phyloP scores from a whole-genome alignment of 306 rosid species.

The Dryas octopetala region DNA sequence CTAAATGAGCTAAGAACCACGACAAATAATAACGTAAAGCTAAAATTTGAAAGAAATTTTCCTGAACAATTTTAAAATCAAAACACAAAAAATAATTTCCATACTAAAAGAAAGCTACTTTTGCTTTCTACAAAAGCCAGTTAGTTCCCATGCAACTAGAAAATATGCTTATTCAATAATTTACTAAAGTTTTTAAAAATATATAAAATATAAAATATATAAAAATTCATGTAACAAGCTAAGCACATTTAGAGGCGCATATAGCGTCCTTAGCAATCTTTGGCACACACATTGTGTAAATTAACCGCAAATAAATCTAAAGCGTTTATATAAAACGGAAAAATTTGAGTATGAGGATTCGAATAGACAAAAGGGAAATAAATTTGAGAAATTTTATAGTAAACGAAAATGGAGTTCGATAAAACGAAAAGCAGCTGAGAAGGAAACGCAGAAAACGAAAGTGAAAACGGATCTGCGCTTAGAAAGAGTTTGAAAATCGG shows the following conservation, averaged over 20 bases:
- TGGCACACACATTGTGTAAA: slow-evolving; percentile 46
- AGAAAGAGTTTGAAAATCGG: slow-evolving; percentile 14
- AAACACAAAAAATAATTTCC: background rate
- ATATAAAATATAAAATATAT: slow-evolving; percentile 8
- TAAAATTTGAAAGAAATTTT: background rate
- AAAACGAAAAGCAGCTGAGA: background rate
- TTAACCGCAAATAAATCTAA: slow-evolving; percentile 29
- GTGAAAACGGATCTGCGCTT: slow-evolving; percentile 57
- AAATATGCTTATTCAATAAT: background rate
- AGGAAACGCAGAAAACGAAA: slow-evolving; percentile 27
- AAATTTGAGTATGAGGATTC: slow-evolving; percentile 11
- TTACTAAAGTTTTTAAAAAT: background rate
- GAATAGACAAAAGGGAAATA: slow-evolving; percentile 24
- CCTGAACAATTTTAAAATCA: background rate
- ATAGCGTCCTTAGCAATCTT: slow-evolving; percentile 23
- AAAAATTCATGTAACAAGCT: slow-evolving; percentile 14
- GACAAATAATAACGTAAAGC: slow-evolving; percentile 17
- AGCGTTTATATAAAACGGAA: slow-evolving; percentile 5
- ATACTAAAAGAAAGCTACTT: background rate
- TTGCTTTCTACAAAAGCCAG: slow-evolving; percentile 26
- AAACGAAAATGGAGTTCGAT: slow-evolving; percentile 13
- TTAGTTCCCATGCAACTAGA: slow-evolving; percentile 22
- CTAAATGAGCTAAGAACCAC: slow-evolving; percentile 3
- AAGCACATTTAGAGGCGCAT: slow-evolving; percentile 19
- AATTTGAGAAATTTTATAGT: slow-evolving; percentile 21